phyloP scores from a whole-genome alignment of 768 basidiomycete genomes.

The Galerina sulciceps region DNA sequence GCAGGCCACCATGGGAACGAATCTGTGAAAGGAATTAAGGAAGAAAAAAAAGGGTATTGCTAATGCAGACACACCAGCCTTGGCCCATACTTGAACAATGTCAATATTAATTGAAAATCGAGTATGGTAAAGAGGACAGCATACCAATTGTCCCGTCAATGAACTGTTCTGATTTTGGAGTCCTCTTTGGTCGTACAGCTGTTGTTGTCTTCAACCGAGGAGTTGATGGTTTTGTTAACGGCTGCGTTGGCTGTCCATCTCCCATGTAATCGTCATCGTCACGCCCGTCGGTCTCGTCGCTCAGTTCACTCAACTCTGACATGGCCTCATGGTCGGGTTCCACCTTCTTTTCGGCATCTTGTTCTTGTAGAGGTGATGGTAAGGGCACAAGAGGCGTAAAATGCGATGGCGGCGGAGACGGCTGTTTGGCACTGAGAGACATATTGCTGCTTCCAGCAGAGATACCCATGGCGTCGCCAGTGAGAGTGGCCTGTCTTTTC shows the following conservation, averaged over 20 bases:
- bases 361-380: neutral
- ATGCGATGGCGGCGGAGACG: neutral
- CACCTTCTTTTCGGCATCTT: neutral
- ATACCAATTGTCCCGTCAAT: slow-evolving; percentile 67
- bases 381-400: neutral
- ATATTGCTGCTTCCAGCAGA: slow-evolving; percentile 24
- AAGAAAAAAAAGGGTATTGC: neutral
- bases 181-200: slow-evolving; percentile 13
- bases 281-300: slow-evolving; percentile 10
- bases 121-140: neutral
- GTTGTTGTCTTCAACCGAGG: slow-evolving; percentile 5
- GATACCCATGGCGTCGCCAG: slow-evolving; percentile 6
- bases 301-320: slow-evolving; percentile 22
- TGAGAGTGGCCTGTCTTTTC: slow-evolving; percentile 20
- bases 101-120: neutral
- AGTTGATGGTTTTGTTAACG: neutral
- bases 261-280: slow-evolving; percentile 17
- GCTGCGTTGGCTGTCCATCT: neutral
- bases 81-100: slow-evolving; percentile 75
- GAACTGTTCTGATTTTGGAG: slow-evolving; percentile 18
- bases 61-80: slow-evolving; percentile 53
- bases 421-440: slow-evolving; percentile 2
- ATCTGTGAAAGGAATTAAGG: slow-evolving; percentile 40
- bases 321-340: neutral
- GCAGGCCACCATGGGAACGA: slow-evolving; percentile 91